Evolutionary conservation across 2,329 filamentous ascomycete species (phyloP).

Genomic region (Trichoderma sp.): DNA sequence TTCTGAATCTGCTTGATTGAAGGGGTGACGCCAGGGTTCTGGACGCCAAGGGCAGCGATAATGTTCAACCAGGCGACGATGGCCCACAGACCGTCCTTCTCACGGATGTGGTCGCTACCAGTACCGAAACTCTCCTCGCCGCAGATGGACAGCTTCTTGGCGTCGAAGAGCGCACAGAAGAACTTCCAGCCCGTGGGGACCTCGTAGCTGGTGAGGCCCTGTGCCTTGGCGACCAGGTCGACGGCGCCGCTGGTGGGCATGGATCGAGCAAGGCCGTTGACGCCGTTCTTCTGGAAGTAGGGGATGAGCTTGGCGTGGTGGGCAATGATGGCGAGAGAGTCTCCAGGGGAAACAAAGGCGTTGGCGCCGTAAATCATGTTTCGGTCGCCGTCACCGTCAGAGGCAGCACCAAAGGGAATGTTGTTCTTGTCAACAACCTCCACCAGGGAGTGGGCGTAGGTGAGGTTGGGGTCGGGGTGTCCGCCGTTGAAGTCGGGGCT

Average conservation of each 20-base stretch:
- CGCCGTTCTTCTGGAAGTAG: slow-evolving; percentile 97
- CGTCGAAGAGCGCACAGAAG: slow-evolving; percentile 95
- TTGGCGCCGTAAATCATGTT: slow-evolving; percentile 99
- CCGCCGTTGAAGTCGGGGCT: slow-evolving; percentile 95
- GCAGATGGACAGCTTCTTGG: slow-evolving; percentile 95
- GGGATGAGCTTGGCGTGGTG: slow-evolving; percentile 96
- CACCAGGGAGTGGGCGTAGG: slow-evolving; percentile 93
- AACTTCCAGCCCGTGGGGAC: slow-evolving; percentile 99
- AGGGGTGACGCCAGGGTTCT: slow-evolving; percentile 76
- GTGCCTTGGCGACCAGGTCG: slow-evolving; percentile 93
- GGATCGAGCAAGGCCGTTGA: slow-evolving; percentile 91
- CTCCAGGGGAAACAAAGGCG: slow-evolving; percentile 93
- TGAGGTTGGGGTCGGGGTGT: slow-evolving; percentile 96
- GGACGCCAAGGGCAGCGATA: slow-evolving; percentile 87
- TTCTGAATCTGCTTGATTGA: slow-evolving; percentile 96
- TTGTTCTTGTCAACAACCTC: slow-evolving; percentile 88
- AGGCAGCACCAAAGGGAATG: slow-evolving; percentile 95
- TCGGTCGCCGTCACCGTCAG: slow-evolving; percentile 94
- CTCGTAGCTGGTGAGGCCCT: slow-evolving; percentile 90
- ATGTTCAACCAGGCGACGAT: slow-evolving; percentile 98
- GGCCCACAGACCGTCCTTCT: slow-evolving; percentile 98
- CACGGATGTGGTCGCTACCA: slow-evolving; percentile 96
- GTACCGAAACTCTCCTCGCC: slow-evolving; percentile 98
- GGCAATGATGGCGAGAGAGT: slow-evolving; percentile 96
- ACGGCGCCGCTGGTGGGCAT: slow-evolving; percentile 98